Evolutionary conservation across 192 early-diverging fungal genomes (phyloP), one percentile per base, ranked within the genome.

Genomic region (Gryganskiella cystojenkinii): DNA sequence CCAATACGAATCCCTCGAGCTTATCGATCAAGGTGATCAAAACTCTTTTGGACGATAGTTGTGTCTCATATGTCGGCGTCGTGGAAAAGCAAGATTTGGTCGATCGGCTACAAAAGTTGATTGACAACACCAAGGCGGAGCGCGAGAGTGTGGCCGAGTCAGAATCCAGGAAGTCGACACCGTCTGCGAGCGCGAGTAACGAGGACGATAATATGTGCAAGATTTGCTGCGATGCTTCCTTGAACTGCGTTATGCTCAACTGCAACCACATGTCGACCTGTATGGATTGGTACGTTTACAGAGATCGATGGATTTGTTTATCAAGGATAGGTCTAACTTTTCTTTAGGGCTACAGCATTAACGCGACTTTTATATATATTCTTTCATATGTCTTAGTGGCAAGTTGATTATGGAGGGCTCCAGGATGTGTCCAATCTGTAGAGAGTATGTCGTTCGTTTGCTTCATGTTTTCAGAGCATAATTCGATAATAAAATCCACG

Each of bases 261-360:
- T 96, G 94, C 65, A 93, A 93, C 35, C 94, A 96, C 75, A 89
- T 94, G 90, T 88, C 88, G 31, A 91, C 93, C 30, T 96, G 92
- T 53, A 87, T 92, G 74, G 91, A 91, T 46, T 95, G 91, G 64
- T 89, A 88, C 27, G 85, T 88, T 40, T 65, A 80, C 25, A 50
- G 57, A 49, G 66, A 56, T 3, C 5, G 57, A 10, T 24, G 5
- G 27, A 43, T 0, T 46, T 22, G 3, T 13, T 44, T 10, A 14
- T 34, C 0, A 4, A 43, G 24, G 28, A n/a, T n/a, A n/a, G n/a
- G n/a, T n/a, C n/a, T n/a, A n/a, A n/a, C n/a, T 34, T 25, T 31
- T 19, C 35, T 51, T 40, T 20, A 10, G n/a, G n/a, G n/a, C n/a
- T 34, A 0, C 17, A 3, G 3, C 17, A 5, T 25, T 60, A 60